Percentiles rank a stretch among this genome's conserved stretches.
Conservation (phyloP, 2,329 filamentous ascomycete species). For the Cercospora zeae-maydis region DNA sequence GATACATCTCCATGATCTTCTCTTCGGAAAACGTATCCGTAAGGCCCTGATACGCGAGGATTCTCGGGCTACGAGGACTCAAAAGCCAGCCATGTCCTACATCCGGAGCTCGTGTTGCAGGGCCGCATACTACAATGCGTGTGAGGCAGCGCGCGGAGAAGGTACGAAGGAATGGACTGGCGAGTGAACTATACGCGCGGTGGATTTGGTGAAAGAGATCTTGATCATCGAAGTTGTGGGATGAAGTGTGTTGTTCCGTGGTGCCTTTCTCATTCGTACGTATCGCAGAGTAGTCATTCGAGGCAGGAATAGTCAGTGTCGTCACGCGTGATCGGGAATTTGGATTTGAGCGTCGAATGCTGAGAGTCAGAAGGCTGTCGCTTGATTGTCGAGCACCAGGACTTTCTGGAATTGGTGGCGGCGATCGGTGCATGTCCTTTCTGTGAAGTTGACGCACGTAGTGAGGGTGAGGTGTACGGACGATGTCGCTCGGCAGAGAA, state of each 20-base stretch:
- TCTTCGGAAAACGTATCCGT: slow-evolving; percentile 41
- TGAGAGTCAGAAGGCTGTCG: slow-evolving; percentile 35
- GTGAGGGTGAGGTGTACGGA: slow-evolving; percentile 36
- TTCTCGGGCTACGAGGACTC: slow-evolving; percentile 29
- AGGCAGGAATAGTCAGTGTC: slow-evolving; percentile 32
- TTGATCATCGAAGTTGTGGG: slow-evolving; percentile 35
- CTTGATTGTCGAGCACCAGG: background rate
- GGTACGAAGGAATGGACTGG: slow-evolving; percentile 26
- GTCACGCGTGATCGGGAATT: slow-evolving; percentile 27
- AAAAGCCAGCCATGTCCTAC: slow-evolving; percentile 32
- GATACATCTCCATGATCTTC: slow-evolving; percentile 38
- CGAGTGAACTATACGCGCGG: slow-evolving; percentile 28
- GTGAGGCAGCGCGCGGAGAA: slow-evolving; percentile 35
- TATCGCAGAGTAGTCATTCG: slow-evolving; percentile 28
- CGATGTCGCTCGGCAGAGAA: slow-evolving; percentile 29
- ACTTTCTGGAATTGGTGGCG: slow-evolving; percentile 14
- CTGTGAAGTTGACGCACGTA: slow-evolving; percentile 20
- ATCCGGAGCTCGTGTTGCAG: slow-evolving; percentile 28
- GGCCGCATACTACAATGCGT: slow-evolving; percentile 31
- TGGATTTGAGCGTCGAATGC: slow-evolving; percentile 30
- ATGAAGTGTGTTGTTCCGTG: background rate
- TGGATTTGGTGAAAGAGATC: slow-evolving; percentile 34
- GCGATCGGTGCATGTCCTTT: slow-evolving; percentile 27
- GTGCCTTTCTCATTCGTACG: slow-evolving; percentile 22
- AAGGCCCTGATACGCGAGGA: slow-evolving; percentile 32